phyloP scores from a whole-genome alignment of 2,329 filamentous ascomycete species.

The Talaromyces marneffei region DNA sequence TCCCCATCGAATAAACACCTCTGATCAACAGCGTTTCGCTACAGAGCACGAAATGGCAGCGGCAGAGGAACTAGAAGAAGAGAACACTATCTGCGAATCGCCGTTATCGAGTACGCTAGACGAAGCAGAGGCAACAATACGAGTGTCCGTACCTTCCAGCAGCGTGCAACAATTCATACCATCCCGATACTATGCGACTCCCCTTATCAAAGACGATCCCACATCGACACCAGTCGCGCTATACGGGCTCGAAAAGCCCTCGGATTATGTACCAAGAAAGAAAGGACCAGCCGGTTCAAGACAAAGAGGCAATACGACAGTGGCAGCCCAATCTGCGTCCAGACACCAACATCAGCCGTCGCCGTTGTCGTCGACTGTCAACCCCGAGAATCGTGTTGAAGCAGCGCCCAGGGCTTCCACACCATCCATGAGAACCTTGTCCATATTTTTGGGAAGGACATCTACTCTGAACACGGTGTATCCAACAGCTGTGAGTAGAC shows the following conservation, averaged over 20 bases:
- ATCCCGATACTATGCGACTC: constrained; percentile 8
- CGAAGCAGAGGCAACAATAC: background rate
- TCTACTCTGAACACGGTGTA: background rate
- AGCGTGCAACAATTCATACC: background rate
- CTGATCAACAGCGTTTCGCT: constrained; percentile 4
- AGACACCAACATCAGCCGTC: constrained; percentile 4
- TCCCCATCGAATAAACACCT: background rate
- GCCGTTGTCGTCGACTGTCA: background rate
- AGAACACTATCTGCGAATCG: background rate
- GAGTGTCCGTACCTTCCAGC: background rate
- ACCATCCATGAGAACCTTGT: background rate
- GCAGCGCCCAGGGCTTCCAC: background rate
- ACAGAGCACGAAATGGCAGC: constrained; percentile 2
- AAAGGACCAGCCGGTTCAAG: background rate
- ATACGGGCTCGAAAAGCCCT: constrained; percentile 14
- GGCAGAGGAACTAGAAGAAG: background rate
- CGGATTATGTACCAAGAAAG: background rate
- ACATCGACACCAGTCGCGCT: constrained; percentile 6
- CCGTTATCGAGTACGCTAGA: background rate
- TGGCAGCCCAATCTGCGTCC: background rate
- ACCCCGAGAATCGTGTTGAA: background rate
- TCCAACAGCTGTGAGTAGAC: background rate
- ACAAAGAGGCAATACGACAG: background rate
- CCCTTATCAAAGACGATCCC: background rate
- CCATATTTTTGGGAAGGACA: background rate